These are phyloP conservation scores for Penicillium sp. DNA, from an alignment of 2,329 filamentous ascomycete species.

Conservation along the genomic window DNA sequence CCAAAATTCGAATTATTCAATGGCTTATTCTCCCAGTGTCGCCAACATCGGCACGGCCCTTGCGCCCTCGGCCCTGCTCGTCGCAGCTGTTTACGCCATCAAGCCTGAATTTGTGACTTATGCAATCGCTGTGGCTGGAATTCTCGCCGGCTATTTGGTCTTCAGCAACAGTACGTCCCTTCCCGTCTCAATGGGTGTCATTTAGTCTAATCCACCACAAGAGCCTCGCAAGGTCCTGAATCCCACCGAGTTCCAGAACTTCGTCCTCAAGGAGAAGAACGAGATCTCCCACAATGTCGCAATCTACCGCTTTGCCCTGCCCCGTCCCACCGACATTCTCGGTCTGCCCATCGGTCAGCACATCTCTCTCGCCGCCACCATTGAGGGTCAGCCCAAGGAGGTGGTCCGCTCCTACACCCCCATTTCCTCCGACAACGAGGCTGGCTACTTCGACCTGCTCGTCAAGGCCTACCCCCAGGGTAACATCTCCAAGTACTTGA, in stretches of 20 bases:
- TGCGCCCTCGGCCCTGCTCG: conserved; percentile 76
- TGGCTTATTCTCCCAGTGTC: conserved; percentile 25
- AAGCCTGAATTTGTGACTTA: conserved; percentile 77
- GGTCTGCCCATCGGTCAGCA: conserved; percentile 98
- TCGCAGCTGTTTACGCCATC: conserved; percentile 74
- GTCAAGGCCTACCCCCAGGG: conserved; percentile 98
- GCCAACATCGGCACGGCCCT: conserved; percentile 76
- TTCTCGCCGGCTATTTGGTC: conserved; percentile 72
- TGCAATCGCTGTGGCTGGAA: conserved; percentile 66
- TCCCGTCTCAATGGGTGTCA: not conserved
- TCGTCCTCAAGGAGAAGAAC: conserved; percentile 91
- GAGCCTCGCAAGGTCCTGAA: conserved; percentile 81
- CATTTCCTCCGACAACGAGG: conserved; percentile 84
- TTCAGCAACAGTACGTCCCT: conserved; percentile 66
- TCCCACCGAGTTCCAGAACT: conserved; percentile 85
- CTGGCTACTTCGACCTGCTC: conserved; percentile 91
- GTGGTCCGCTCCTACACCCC: conserved; percentile 91
- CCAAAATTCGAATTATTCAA: conserved; percentile 1
- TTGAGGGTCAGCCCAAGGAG: conserved; percentile 76
- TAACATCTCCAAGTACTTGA: conserved; percentile 95
- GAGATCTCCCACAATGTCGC: conserved; percentile 97
- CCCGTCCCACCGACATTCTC: conserved; percentile 75
- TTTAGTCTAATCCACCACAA: conserved; percentile 47
- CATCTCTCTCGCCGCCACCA: conserved; percentile 87
- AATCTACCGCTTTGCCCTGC: conserved; percentile 94